Evolutionary conservation across 1,284 basidiomycete species (phyloP).

Genomic region (Ustilago sp.): DNA sequence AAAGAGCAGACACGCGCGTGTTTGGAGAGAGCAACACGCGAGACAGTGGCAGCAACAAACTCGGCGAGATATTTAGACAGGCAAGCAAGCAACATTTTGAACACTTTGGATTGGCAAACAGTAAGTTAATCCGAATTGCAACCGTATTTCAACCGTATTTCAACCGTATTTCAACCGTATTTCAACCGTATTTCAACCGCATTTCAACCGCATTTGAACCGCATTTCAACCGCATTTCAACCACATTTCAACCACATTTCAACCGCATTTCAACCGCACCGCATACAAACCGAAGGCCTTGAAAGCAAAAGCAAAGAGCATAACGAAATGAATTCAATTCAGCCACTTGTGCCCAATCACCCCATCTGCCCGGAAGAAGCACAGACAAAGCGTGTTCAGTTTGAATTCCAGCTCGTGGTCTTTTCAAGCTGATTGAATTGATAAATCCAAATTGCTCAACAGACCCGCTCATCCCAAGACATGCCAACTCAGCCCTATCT

Average conservation of each 20-base stretch:
- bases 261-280: neutral
- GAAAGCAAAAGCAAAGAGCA: neutral
- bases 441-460: too few relatives aligned
- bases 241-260: neutral
- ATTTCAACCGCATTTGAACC: neutral
- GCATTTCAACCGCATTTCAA: neutral
- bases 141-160: neutral
- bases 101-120: neutral
- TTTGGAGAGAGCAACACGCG: constrained; percentile 2
- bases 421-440: too few relatives aligned
- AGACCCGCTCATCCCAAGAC: neutral
- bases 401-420: too few relatives aligned
- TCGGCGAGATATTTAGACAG: too few relatives aligned
- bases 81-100: too few relatives aligned
- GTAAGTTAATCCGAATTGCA: neutral
- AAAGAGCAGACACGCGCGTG: neutral
- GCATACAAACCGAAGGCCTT: constrained; percentile 5
- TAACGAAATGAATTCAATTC: constrained; percentile 1
- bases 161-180: neutral
- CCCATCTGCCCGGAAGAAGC: neutral
- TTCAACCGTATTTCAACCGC: too few relatives aligned
- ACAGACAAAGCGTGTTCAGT: too few relatives aligned
- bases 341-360: neutral
- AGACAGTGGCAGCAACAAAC: neutral
- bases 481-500: neutral